These are phyloP conservation scores for Fusarium dimerum DNA, from an alignment of 2,329 filamentous ascomycete species.

Conservation along the genomic window DNA sequence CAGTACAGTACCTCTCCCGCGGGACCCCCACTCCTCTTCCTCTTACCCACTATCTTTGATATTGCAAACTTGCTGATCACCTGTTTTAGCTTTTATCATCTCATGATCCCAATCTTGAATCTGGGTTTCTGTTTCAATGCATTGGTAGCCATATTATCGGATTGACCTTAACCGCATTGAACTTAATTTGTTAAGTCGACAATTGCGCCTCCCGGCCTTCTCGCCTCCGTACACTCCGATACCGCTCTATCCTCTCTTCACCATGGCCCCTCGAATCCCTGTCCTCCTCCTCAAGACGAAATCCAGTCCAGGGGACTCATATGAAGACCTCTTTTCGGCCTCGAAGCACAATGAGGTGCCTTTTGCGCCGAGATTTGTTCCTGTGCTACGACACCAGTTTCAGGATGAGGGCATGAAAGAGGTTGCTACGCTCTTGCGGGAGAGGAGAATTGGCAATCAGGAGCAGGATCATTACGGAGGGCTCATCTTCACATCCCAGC, in stretches of 20 bases:
- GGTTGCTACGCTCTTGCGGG: conserved; percentile 52
- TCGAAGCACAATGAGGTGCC: conserved; percentile 34
- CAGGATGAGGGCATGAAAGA: conserved; percentile 57
- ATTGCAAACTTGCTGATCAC: conserved; percentile 21
- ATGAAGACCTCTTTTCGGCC: conserved; percentile 65
- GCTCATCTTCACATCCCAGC: conserved; percentile 82
- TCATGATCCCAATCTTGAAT: conserved; percentile 10
- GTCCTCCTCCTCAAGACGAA: conserved; percentile 77
- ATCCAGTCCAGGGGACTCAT: conserved; percentile 70
- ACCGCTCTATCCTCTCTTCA: background rate
- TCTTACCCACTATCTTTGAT: conserved; percentile 17
- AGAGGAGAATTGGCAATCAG: conserved; percentile 41
- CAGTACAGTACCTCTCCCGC: background rate
- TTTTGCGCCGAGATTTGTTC: conserved; percentile 71
- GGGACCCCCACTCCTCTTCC: conserved; percentile 14
- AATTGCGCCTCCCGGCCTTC: too few species aligned
- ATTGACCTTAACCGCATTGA: too few species aligned
- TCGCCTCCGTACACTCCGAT: conserved; percentile 3
- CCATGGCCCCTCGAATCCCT: conserved; percentile 35
- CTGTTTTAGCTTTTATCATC: background rate
- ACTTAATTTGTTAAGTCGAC: too few species aligned
- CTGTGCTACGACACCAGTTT: conserved; percentile 73
- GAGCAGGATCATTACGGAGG: conserved; percentile 61
- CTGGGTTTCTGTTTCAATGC: too few species aligned
- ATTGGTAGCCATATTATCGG: too few species aligned